phyloP scores from a whole-genome alignment of 2,329 filamentous ascomycete species.

The Aspergillus brunneoviolaceus region DNA sequence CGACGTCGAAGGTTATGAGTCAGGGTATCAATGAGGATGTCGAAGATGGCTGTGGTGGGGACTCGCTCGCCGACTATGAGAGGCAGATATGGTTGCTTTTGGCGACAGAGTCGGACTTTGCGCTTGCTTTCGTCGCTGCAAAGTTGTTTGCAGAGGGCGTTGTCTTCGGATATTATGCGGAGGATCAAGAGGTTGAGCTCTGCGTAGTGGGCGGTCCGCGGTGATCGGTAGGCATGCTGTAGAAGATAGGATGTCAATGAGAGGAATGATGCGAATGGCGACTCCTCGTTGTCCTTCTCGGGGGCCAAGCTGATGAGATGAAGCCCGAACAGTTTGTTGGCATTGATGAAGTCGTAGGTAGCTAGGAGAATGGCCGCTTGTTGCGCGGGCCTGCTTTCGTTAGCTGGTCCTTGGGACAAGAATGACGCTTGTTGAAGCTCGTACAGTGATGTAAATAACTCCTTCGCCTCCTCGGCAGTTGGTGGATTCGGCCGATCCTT shows the following conservation, averaged over 20 bases:
- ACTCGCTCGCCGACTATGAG: slow-evolving; percentile 70
- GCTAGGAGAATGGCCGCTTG: slow-evolving; percentile 79
- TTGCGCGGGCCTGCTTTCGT: slow-evolving; percentile 64
- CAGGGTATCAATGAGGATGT: slow-evolving; percentile 84
- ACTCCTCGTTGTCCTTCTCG: slow-evolving; percentile 63
- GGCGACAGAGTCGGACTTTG: slow-evolving; percentile 79
- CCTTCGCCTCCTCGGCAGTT: slow-evolving; percentile 77
- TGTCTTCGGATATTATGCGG: slow-evolving; percentile 83
- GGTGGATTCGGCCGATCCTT: slow-evolving; percentile 61
- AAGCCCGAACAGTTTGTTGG: slow-evolving; percentile 93
- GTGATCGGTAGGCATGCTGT: slow-evolving; percentile 85
- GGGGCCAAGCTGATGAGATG: slow-evolving; percentile 68
- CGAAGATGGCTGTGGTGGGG: slow-evolving; percentile 73
- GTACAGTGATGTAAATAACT: slow-evolving; percentile 75
- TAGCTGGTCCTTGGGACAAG: slow-evolving; percentile 22
- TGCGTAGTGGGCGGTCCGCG: slow-evolving; percentile 75
- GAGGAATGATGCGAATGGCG: slow-evolving; percentile 76
- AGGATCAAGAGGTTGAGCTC: slow-evolving; percentile 82
- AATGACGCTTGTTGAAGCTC: not conserved
- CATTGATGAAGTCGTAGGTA: slow-evolving; percentile 88
- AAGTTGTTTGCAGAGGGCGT: slow-evolving; percentile 75
- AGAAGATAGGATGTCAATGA: slow-evolving; percentile 90
- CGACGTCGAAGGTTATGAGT: slow-evolving; percentile 89
- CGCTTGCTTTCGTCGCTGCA: slow-evolving; percentile 76
- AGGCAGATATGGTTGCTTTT: slow-evolving; percentile 82